phyloP scores from a whole-genome alignment of 805 yeast genomes.

The Saturnispora halmiae region DNA sequence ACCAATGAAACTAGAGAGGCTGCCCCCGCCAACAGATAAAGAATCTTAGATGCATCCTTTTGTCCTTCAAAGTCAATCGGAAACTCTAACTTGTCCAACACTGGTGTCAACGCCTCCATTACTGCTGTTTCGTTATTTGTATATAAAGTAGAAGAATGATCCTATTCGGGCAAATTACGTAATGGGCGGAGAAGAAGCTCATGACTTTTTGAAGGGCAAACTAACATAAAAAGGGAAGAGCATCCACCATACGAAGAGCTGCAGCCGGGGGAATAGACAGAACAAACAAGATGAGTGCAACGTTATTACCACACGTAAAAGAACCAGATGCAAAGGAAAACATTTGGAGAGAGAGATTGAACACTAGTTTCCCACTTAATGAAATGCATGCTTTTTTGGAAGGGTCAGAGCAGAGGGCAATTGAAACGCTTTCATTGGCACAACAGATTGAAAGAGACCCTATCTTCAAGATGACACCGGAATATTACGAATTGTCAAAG shows the following conservation, averaged over 20 bases:
- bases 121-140: no score
- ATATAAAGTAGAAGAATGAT: not conserved
- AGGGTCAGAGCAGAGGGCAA: constrained; percentile 37
- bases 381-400: constrained; percentile 50
- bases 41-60: constrained; percentile 31
- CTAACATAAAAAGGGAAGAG: not conserved
- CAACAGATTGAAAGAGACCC: constrained; percentile 64
- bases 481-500: constrained; percentile 51
- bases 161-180: not conserved
- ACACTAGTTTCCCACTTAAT: constrained; percentile 34
- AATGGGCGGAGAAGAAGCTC: not conserved
- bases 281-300: not conserved
- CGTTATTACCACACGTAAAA: constrained; percentile 16
- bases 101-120: not conserved
- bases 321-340: constrained; percentile 31
- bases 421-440: constrained; percentile 38
- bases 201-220: not conserved
- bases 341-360: constrained; percentile 38
- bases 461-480: constrained; percentile 42
- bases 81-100: constrained; percentile 17
- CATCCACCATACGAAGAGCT: no score
- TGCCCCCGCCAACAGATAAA: constrained; percentile 20
- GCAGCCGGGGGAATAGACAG: no score
- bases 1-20: constrained; percentile 35
- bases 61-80: constrained; percentile 49